Evolutionary conservation across 179 eudicot species (phyloP), one percentile per base, ranked within the genome.

Genomic region (Corrigiola litoralis): DNA sequence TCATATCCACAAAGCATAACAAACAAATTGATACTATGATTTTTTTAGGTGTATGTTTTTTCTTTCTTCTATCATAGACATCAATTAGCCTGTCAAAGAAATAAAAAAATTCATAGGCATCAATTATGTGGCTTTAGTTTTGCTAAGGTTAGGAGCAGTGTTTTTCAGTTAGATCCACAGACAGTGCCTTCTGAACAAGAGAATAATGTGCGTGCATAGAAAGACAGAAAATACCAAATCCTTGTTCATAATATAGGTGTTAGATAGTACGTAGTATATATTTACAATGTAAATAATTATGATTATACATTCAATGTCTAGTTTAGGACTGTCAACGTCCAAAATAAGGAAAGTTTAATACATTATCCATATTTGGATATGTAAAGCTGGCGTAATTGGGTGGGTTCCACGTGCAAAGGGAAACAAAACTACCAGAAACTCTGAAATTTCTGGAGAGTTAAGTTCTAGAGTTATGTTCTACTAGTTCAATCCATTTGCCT

Each of bases 361-460:
- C 14, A 36, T 40, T 40, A 45, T 67, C 57, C 48, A 58, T 17
- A 21, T 8, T 37, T 59, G 59, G 51, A 58, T 33, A 38, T 28
- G 65, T 51, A 25, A 28, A 62, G 25, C 18, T n/a, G 66, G 13
- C 29, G 28, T 46, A 0, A 1, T 36, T 38, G 31, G 54, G 60
- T 70, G 62, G 69, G 63, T 34, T 44, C 47, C 62, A 63, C 68
- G 54, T 54, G 57, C 63, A 70, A 67, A 56, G 21, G 42, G 18
- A 49, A 7, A 28, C 18, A 41, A 41, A 29, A 42, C 27, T 25
- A 11, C 44, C 6, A 17, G 37, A 50, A 50, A 20, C 14, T 6
- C 9, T 47, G 65, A 36, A n/a, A n/a, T n/a, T n/a, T n/a, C n/a
- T n/a, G n/a, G n/a, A n/a, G n/a, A n/a, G n/a, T n/a, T n/a, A n/a